Conservation (phyloP, 2,329 filamentous ascomycete genomes). For the Ophiostoma quercus region DNA sequence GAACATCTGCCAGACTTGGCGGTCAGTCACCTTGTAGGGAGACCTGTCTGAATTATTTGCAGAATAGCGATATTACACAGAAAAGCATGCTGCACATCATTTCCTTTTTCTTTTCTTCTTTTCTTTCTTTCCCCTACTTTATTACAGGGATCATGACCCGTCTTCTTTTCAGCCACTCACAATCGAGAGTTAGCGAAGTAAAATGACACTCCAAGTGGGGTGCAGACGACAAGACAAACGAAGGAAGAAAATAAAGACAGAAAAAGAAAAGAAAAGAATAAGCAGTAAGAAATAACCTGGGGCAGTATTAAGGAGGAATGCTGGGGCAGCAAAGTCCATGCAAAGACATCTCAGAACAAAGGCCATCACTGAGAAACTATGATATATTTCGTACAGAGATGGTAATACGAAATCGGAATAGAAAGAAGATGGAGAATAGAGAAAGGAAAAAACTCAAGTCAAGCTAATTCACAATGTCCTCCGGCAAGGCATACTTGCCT, state of each 20-base stretch:
- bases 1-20: neutral
- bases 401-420: neutral
- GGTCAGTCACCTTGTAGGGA: neutral
- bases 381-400: neutral
- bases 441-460: neutral
- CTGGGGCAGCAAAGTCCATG: too few relatives aligned
- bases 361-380: neutral
- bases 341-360: neutral
- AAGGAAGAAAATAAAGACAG: neutral
- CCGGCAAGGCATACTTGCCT: neutral
- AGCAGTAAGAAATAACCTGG: neutral
- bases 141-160: neutral
- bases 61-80: neutral
- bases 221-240: neutral
- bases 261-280: neutral
- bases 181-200: neutral
- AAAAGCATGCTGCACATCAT: neutral
- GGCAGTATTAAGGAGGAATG: too few relatives aligned
- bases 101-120: neutral
- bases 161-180: neutral
- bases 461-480: neutral
- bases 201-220: neutral
- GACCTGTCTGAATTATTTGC: neutral
- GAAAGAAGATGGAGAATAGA: neutral
- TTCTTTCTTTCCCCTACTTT: neutral